Base-by-base conservation (phyloP, 306 rosid genomes). In the Acacia melanoxylon region DNA sequence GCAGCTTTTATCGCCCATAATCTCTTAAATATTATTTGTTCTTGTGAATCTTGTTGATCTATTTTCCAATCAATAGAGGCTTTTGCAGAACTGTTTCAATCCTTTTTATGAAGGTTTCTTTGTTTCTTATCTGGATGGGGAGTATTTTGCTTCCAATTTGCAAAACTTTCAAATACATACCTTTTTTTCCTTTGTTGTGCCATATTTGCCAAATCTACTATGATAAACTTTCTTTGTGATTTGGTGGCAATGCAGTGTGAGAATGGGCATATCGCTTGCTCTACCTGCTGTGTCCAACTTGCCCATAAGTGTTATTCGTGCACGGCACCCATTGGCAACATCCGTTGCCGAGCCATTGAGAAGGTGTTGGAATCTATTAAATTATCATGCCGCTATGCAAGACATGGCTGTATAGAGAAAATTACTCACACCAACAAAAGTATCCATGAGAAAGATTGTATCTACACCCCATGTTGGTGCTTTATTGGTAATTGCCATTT, bases 231-330 rank as follows among this genome's bases (percentile, higher is more conserved):
- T n/a, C 78, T 62, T 46, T 63, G 48, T 86, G 27, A 66, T 84
- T 81, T 35, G 69, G 68, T 83, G 91, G 44, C 52, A 58, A 85
- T 86, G 68, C 89, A 94, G 98, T 94, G 98, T 59, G 94, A 94
- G 85, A 92, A 94, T 85, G 98, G 97, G 24, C 98, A 94, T 70
- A 87, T 89, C 72, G 92, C 97, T 75, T 94, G 97, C 88, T 86
- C 90, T 70, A 75, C 72, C 58, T 92, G 97, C 83, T 89, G 93
- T 80, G 58, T 42, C 58, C 83, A 83, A 80, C 66, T 85, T 80
- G 45, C 45, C 31, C 84, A 92, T 54, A 94, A 92, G 87, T 92
- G 97, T 70, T 89, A 97, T 49, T 65, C 87, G 82, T 92, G 97
- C 80, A 80, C 79, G 35, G 78, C 78, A 86, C 92, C 97, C 45